Evolutionary conservation across 2,329 filamentous ascomycete genomes (phyloP).

Genomic region (Fusarium sp.): DNA sequence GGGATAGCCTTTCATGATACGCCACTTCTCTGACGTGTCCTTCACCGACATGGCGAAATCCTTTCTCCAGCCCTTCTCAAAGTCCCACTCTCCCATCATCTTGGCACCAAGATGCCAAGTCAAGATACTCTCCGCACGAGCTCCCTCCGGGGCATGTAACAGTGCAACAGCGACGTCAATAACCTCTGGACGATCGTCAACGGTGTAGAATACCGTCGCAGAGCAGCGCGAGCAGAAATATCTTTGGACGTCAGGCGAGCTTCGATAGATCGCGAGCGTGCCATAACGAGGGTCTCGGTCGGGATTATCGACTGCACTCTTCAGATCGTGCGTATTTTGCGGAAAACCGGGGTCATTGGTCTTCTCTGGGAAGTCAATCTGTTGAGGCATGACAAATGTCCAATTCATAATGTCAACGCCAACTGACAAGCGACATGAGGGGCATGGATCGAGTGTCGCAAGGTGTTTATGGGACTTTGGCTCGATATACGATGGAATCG

Average conservation of each 20-base stretch:
- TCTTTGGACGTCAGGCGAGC: conserved; percentile 55
- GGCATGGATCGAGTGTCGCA: conserved; percentile 55
- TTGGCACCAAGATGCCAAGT: conserved; percentile 52
- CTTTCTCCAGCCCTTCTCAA: conserved; percentile 30
- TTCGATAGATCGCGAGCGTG: conserved; percentile 55
- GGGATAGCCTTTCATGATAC: conserved; percentile 13
- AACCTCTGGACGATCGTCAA: conserved; percentile 49
- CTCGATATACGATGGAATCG: conserved; percentile 56
- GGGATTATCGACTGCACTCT: conserved; percentile 43
- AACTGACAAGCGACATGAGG: conserved; percentile 56
- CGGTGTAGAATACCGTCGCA: conserved; percentile 57
- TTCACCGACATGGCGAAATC: conserved; percentile 13
- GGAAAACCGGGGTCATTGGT: conserved; percentile 16
- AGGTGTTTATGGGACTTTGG: conserved; percentile 53
- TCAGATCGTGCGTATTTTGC: conserved; percentile 41
- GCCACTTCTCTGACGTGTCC: conserved; percentile 34
- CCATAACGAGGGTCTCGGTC: conserved; percentile 51
- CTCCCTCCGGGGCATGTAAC: conserved; percentile 55
- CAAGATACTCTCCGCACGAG: conserved; percentile 56
- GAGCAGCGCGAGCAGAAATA: conserved; percentile 62
- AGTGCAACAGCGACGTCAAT: conserved; percentile 58
- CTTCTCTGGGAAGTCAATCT: conserved; percentile 48
- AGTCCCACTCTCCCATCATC: conserved; percentile 14
- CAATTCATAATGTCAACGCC: conserved; percentile 58
- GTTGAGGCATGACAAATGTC: conserved; percentile 53